phyloP scores from a whole-genome alignment of 106 monocot species.

The Dactylorhiza incarnata region DNA sequence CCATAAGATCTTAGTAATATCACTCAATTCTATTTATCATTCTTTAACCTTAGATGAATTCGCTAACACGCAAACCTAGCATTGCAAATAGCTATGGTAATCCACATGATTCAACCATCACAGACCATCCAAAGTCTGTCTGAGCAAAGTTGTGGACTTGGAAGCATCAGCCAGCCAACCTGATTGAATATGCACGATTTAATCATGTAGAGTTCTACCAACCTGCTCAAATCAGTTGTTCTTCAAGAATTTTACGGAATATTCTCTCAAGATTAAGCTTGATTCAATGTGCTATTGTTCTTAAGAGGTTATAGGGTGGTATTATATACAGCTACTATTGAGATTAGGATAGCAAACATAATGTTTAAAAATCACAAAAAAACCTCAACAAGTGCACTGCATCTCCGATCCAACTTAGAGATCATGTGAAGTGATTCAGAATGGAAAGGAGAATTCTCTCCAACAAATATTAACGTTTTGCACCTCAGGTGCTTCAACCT shows the following conservation, averaged over 20 bases:
- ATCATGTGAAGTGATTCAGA: conserved; percentile 58
- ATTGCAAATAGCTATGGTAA: no score
- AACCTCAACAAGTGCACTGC: conserved; percentile 74
- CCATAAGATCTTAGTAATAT: no score
- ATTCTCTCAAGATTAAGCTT: not conserved
- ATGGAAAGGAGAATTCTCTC: conserved; percentile 60
- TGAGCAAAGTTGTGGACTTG: no score
- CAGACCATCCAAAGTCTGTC: no score
- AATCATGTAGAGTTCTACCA: no score
- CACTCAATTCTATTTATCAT: no score
- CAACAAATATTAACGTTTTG: conserved; percentile 57
- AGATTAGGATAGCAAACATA: not conserved
- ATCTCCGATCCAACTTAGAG: conserved; percentile 45
- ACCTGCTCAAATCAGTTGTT: not conserved
- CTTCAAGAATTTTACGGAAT: not conserved
- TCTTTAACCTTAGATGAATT: no score
- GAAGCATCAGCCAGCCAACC: no score
- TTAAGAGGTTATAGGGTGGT: not conserved
- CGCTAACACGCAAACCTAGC: no score
- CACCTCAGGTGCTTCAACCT: conserved; percentile 41
- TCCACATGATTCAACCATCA: no score
- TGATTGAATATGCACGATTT: no score
- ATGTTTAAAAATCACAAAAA: not conserved
- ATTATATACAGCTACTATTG: not conserved
- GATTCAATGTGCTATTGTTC: not conserved